A percentile compares a stretch with the other conserved stretches of the same genome.
These are phyloP conservation scores for Nakazawaea molendinolei DNA, from an alignment of 805 yeast genomes.

Conservation along the genomic window DNA sequence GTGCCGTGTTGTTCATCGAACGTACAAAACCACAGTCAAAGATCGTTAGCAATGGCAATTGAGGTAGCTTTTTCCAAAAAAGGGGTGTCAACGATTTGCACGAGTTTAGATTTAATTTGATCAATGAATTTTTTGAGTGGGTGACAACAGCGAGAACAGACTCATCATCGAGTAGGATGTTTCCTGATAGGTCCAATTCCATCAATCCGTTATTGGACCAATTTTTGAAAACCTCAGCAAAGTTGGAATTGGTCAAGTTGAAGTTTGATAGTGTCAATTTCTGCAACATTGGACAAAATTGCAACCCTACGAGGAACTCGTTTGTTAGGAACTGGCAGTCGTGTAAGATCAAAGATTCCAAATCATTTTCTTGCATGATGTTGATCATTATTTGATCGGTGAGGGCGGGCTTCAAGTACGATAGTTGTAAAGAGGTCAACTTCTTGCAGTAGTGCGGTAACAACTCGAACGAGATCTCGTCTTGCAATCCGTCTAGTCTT, in stretches of 20 bases:
- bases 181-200: conserved; percentile 56
- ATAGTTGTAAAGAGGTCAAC: conserved; percentile 54
- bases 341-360: conserved; percentile 54
- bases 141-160: conserved; percentile 52
- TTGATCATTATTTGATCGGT: conserved; percentile 62
- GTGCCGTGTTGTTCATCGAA: conserved; percentile 59
- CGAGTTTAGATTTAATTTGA: conserved; percentile 69
- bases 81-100: conserved; percentile 47
- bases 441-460: conserved; percentile 56
- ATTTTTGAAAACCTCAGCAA: conserved; percentile 48
- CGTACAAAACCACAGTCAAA: conserved; percentile 79
- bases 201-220: conserved; percentile 59
- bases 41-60: conserved; percentile 55
- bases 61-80: conserved; percentile 32
- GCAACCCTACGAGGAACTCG: conserved; percentile 27
- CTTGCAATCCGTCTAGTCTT: conserved; percentile 65
- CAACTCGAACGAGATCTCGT: conserved; percentile 49
- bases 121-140: conserved; percentile 61
- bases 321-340: conserved; percentile 76
- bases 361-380: conserved; percentile 46
- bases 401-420: conserved; percentile 64
- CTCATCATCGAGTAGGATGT: conserved; percentile 56
- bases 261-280: conserved; percentile 4
- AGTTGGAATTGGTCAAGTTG: conserved; percentile 38
- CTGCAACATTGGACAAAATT: conserved; percentile 15